Base-by-base conservation (phyloP, 768 basidiomycete species). In the Kwoniella heveanensis region DNA sequence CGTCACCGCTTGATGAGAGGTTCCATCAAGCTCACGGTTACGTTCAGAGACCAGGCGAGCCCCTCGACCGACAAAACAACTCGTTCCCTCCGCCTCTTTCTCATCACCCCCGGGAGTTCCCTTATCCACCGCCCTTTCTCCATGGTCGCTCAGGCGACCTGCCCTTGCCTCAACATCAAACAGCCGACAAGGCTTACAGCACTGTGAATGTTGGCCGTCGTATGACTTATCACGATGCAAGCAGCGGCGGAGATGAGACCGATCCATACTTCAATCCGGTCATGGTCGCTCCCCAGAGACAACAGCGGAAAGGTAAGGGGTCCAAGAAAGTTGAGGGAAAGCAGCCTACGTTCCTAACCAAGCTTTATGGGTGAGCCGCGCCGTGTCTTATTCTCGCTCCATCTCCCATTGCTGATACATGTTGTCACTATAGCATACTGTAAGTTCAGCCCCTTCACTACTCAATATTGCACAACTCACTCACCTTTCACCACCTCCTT, bases 331-430 rank as follows among this genome's bases (percentile, higher is more conserved):
- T 85, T 46, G 89, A 90, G 68, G 82, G 85, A 58, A 92, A 92
- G 81, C 90, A 92, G 83, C 89, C 91, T 0, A 94, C 92, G n/a
- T 96, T 96, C 79, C 84, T 96, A 77, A 96, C 92, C 80, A 95
- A 94, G 85, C 86, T 96, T 54, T 96, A 94, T 86, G 89, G 89
- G 92, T 92, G 76, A 74, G 90, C 88, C 30, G 9, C 21, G 13
- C 13, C 32, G n/a, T n/a, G n/a, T n/a, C n/a, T n/a, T n/a, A n/a
- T n/a, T n/a, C n/a, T n/a, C n/a, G n/a, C n/a, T n/a, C n/a, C n/a
- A n/a, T n/a, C n/a, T n/a, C n/a, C n/a, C n/a, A n/a, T n/a, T n/a
- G n/a, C n/a, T n/a, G n/a, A n/a, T n/a, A 27, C 29, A 56, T 32
- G 56, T 60, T 56, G 27, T 55, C 67, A 57, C 59, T 32, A 66